Percentiles rank a stretch among this genome's conserved stretches.
These are phyloP conservation scores for Podospora pseudopauciseta DNA, from an alignment of 495 filamentous ascomycete genomes.

Conservation along the genomic window DNA sequence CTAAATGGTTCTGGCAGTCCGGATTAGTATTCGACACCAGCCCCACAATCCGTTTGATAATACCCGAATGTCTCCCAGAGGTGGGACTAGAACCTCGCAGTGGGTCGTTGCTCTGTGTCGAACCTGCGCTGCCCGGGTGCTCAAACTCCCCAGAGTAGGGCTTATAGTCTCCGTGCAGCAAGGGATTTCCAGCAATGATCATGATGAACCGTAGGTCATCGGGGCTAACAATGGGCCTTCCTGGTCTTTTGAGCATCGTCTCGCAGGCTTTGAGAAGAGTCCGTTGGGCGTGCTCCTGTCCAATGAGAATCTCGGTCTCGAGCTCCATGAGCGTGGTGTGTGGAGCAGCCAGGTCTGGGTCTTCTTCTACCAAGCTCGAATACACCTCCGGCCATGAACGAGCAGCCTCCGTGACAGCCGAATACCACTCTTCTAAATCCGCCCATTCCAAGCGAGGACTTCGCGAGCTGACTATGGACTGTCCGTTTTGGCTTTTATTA, in stretches of 20 bases:
- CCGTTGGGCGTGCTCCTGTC: slow-evolving; percentile 62
- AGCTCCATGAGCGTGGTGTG: slow-evolving; percentile 45
- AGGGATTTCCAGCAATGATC: slow-evolving; percentile 79
- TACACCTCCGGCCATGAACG: slow-evolving; percentile 55
- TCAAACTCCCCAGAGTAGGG: slow-evolving; percentile 35
- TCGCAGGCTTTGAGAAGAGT: slow-evolving; percentile 80
- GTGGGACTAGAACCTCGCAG: slow-evolving; percentile 27
- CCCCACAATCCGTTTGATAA: slow-evolving; percentile 83
- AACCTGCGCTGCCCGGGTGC: slow-evolving; percentile 18
- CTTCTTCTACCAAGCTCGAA: slow-evolving; percentile 39
- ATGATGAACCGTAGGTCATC: slow-evolving; percentile 76
- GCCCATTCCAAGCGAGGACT: slow-evolving; percentile 76
- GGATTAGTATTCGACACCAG: slow-evolving; percentile 71
- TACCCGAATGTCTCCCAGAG: slow-evolving; percentile 66
- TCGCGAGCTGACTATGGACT: slow-evolving; percentile 52
- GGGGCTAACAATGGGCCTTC: slow-evolving; percentile 63
- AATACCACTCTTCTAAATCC: slow-evolving; percentile 71
- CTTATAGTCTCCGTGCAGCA: slow-evolving; percentile 53
- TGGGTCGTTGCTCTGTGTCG: slow-evolving; percentile 10
- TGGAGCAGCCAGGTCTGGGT: slow-evolving; percentile 22
- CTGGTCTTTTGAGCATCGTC: slow-evolving; percentile 79
- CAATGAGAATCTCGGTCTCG: slow-evolving; percentile 60
- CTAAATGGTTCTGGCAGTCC: slow-evolving; percentile 75
- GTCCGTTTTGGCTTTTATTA: slow-evolving; percentile 33
- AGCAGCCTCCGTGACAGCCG: slow-evolving; percentile 57